A percentile compares a stretch with the other conserved stretches of the same genome.
Conservation (phyloP, 768 basidiomycete species). For the Kwoniella europaea region DNA sequence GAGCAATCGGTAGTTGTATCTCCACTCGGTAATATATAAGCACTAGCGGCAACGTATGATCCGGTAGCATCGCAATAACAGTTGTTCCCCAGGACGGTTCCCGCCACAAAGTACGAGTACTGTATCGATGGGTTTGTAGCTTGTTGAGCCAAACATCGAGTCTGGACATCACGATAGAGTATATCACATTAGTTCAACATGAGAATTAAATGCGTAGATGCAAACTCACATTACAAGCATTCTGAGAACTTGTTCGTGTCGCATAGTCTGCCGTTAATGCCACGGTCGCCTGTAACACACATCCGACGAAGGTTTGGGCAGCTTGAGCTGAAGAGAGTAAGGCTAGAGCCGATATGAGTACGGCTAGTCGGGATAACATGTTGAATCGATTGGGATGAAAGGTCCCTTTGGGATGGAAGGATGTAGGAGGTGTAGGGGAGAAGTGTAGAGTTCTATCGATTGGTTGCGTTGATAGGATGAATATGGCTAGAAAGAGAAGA, state of each 20-base stretch:
- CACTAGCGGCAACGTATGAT: constrained; percentile 7
- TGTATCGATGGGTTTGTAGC: neutral
- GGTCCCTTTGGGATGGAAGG: neutral
- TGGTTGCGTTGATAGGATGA: neutral
- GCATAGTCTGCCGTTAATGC: neutral
- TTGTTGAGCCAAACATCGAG: constrained; percentile 5
- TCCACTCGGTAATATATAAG: constrained; percentile 7
- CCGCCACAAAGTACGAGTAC: constrained; percentile 9
- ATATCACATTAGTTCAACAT: neutral
- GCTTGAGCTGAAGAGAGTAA: neutral
- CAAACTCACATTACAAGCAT: constrained; percentile 11
- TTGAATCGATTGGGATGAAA: neutral
- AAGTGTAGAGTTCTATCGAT: too few species aligned
- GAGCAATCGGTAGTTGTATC: neutral
- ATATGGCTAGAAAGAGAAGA: neutral
- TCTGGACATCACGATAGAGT: neutral
- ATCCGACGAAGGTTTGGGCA: constrained; percentile 9
- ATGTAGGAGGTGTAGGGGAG: neutral
- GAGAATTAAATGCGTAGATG: neutral
- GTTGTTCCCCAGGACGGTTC: constrained; percentile 1
- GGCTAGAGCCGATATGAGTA: neutral
- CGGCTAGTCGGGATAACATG: neutral
- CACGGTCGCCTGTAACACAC: neutral
- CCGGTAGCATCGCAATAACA: constrained; percentile 16
- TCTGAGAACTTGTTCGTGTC: neutral